Evolutionary conservation across 2,329 filamentous ascomycete species (phyloP).

Genomic region (Penicillium sp.): DNA sequence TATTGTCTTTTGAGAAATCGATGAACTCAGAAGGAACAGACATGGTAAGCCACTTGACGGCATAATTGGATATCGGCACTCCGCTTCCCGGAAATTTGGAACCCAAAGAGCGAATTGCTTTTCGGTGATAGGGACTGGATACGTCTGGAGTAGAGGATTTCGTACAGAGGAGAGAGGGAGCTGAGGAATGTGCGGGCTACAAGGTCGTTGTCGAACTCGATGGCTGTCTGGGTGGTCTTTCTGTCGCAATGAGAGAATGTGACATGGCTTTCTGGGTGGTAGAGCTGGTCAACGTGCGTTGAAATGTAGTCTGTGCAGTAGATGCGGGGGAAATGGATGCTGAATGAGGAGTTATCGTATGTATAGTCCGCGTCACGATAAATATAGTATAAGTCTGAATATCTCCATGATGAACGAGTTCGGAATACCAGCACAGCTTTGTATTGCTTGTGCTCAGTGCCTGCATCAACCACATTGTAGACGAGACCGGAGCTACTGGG

Average conservation of each 20-base stretch:
- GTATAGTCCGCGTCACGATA: constrained; percentile 32
- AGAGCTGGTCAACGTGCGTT: constrained; percentile 33
- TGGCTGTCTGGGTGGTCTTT: constrained; percentile 13
- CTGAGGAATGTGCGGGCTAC: constrained; percentile 27
- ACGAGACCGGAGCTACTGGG: constrained; percentile 25
- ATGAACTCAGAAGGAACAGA: constrained; percentile 17
- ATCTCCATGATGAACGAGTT: constrained; percentile 25
- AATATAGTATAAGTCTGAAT: constrained; percentile 30
- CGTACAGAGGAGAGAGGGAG: constrained; percentile 28
- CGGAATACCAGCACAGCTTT: constrained; percentile 29
- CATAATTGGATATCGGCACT: constrained; percentile 32
- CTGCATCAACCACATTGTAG: constrained; percentile 31
- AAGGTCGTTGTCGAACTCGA: constrained; percentile 25
- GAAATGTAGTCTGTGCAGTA: constrained; percentile 34
- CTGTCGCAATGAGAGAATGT: constrained; percentile 35
- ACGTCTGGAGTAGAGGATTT: constrained; percentile 31
- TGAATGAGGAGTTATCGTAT: constrained; percentile 25
- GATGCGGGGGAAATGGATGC: constrained; percentile 29
- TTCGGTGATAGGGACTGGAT: constrained; percentile 30
- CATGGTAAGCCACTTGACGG: constrained; percentile 34
- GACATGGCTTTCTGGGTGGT: constrained; percentile 23
- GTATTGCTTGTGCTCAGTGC: constrained; percentile 32
- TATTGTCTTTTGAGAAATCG: constrained; percentile 23
- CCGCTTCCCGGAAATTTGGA: constrained; percentile 30
- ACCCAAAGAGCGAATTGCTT: constrained; percentile 20